Evolutionary conservation across 768 basidiomycete species (phyloP), one percentile per base, ranked within the genome.

Genomic region (Wakefieldia striispora): DNA sequence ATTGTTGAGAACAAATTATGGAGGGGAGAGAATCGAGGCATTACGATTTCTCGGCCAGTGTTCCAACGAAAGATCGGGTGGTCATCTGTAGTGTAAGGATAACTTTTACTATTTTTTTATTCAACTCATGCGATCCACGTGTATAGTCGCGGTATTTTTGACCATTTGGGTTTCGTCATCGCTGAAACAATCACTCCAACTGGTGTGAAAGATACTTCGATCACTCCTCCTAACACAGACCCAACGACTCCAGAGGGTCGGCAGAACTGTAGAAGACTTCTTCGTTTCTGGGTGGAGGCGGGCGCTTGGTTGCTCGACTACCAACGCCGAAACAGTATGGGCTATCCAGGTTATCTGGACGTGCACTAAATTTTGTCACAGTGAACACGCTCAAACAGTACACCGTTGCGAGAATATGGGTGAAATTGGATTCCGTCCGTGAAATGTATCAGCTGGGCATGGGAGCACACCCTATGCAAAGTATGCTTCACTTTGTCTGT

Each of bases 201-300:
- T 21, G 56, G 59, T 27, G 71, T 73, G 6, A 63, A 64, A 4
- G 80, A 82, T 34, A 59, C 66, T 6, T 75, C 73, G 1, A 67
- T 90, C 12, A 71, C 70, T 6, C 79, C 86, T 17, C 87, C 87
- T 0, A 37, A 65, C 6, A 80, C 81, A 4, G 80, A 86, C 50
- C 58, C 72, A 14, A 58, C 46, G 10, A 74, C 72, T 9, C 58
- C 68, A 9, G 67, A 72, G 34, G 84, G 83, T 16, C 75, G 68
- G 49, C 71, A 73, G 47, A 79, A 75, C 52, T 76, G 83, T 5
- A 76, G 77, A 20, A 84, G 76, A 59, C 75, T 92, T 4, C 74
- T 92, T 41, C 79, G 91, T 29, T 86, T 84, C 24, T 92, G 91
- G 91, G 76, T 90, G 16, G 91, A 93, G 62, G 67, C 85, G 8